Conservation (phyloP, 1,284 basidiomycete species). For the Pyrrhoderma noxium region DNA sequence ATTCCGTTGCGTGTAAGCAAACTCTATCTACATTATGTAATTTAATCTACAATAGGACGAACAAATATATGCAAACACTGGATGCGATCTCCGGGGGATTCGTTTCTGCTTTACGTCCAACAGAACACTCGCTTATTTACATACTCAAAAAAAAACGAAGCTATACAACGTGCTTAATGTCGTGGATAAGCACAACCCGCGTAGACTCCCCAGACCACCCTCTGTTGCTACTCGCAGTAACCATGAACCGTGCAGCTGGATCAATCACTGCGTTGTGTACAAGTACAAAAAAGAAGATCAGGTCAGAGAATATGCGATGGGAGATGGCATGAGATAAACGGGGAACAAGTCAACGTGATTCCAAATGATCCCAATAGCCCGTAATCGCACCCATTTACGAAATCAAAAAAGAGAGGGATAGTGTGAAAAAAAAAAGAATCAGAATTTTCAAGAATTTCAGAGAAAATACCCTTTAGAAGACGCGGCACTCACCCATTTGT, state of each 20-base stretch:
- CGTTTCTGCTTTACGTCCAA: neutral
- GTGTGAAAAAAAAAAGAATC: no score
- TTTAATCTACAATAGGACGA: no score
- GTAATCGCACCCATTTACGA: neutral
- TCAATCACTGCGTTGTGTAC: conserved; percentile 81
- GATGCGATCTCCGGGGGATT: no score
- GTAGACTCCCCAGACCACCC: conserved; percentile 94
- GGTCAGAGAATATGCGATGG: conserved; percentile 15
- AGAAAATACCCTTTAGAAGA: no score
- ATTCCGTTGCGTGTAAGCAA: no score
- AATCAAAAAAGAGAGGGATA: no score
- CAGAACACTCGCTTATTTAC: neutral
- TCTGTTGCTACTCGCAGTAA: conserved; percentile 89
- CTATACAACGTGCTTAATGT: conserved; percentile 53
- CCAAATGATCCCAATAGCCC: neutral
- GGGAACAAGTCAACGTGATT: neutral
- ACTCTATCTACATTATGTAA: no score
- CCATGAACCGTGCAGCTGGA: conserved; percentile 75
- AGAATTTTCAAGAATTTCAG: no score
- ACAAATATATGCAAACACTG: no score
- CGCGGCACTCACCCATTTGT: conserved; percentile 62
- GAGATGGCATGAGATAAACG: neutral
- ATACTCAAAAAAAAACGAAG: neutral
- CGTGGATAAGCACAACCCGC: conserved; percentile 83
- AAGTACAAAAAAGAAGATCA: conserved; percentile 20